Evolutionary conservation across 2,329 filamentous ascomycete genomes (phyloP), one percentile per base, ranked within the genome.

Genomic region (Clarireedia paspali): DNA sequence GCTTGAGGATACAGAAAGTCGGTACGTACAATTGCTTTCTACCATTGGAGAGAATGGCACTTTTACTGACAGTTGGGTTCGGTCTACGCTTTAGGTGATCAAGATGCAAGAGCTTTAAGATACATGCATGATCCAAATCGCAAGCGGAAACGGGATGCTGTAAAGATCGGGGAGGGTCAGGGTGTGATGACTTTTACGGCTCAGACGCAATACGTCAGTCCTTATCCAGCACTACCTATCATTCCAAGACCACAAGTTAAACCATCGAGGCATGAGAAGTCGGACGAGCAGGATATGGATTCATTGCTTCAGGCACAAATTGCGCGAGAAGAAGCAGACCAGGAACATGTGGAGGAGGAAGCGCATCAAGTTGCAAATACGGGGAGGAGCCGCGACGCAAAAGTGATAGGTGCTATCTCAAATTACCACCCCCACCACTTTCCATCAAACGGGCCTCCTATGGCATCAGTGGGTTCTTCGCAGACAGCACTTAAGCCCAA

Each of bases 71-170:
- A 5, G 6, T 15, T 20, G 7, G 17, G 20, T 23, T 27, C 20
- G 20, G 17, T 23, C 24, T 10, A 39, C 38, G 44, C 15, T 30
- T 36, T 53, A 65, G 64, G 63, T 14, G 55, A 40, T 15, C 57
- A 56, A 17, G 64, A 65, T 58, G 62, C 62, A 34, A 59, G 63
- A 39, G 57, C 60, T 34, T 47, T 63, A 15, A 50, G 64, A 24
- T 64, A 66, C 47, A 12, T 40, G 26, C 12, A 17, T n/a, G 47
- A 51, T 17, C 39, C 26, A 6, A 38, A 39, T 38, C 26, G 36
- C 14, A 58, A 58, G 50, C 52, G 56, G 34, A 58, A 55, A 24
- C 49, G 47, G 27, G 30, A 38, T 42, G 20, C 47, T 20, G 38
- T 23, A 52, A 44, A 56, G 6, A 4, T 14, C 10, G 49, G 47